These are phyloP conservation scores for Candida boidinii DNA, from an alignment of 805 yeast species.

Conservation along the genomic window DNA sequence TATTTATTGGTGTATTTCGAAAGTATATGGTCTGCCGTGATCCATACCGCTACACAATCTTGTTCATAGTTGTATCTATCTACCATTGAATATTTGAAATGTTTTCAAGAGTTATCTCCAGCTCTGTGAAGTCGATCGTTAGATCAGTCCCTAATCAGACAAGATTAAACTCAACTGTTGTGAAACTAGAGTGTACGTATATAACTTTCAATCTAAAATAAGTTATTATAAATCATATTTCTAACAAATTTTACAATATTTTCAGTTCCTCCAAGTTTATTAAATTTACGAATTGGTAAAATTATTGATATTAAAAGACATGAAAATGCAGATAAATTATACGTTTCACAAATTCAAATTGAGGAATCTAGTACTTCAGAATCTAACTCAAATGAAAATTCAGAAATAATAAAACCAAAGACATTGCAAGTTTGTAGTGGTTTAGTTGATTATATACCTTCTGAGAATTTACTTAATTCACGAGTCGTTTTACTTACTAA, in stretches of 20 bases:
- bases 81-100: too few species aligned
- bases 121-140: too few species aligned
- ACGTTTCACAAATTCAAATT: constrained; percentile 42
- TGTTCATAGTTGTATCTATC: too few species aligned
- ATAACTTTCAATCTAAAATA: neutral
- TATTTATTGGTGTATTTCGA: too few species aligned
- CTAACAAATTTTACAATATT: neutral
- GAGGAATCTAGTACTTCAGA: constrained; percentile 6
- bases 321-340: constrained; percentile 50
- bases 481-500: constrained; percentile 48
- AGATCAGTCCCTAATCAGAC: too few species aligned
- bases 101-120: too few species aligned
- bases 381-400: constrained; percentile 1
- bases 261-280: constrained; percentile 14
- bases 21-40: too few species aligned
- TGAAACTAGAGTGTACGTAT: neutral
- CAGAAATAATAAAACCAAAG: constrained; percentile 3
- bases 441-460: constrained; percentile 35
- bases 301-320: constrained; percentile 38
- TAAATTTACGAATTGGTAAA: constrained; percentile 35
- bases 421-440: constrained; percentile 50
- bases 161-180: constrained; percentile 2
- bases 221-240: neutral
- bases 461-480: constrained; percentile 27
- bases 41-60: too few species aligned